These are phyloP conservation scores for Nakataea oryzae DNA, from an alignment of 2,329 filamentous ascomycete genomes.

Conservation along the genomic window DNA sequence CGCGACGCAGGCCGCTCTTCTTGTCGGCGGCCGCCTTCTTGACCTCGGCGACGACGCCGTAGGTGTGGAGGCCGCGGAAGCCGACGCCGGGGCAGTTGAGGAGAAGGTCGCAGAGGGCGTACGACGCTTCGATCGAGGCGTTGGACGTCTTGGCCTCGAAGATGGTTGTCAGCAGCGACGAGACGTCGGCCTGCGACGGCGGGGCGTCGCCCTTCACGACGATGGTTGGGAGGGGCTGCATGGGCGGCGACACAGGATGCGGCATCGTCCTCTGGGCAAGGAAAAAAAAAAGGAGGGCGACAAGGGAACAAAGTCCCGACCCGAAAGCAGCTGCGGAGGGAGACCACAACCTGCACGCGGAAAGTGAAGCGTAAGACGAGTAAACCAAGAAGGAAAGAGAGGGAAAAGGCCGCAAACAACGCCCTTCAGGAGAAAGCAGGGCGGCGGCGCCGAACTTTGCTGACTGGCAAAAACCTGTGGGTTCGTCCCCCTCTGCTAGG, in stretches of 20 bases:
- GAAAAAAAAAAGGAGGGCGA: constrained; percentile 1
- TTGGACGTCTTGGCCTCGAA: constrained; percentile 61
- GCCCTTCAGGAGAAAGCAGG: background rate
- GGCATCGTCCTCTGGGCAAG: constrained; percentile 9
- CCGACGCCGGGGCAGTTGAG: constrained; percentile 37
- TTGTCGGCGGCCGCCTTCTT: constrained; percentile 80
- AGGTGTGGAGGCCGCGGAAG: constrained; percentile 38
- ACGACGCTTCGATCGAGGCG: constrained; percentile 55
- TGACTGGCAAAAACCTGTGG: constrained; percentile 1
- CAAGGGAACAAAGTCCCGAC: background rate
- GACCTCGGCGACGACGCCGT: constrained; percentile 43
- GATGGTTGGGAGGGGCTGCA: constrained; percentile 12
- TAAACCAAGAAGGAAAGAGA: background rate
- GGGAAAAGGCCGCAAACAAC: background rate
- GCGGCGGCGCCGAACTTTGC: constrained; percentile 2
- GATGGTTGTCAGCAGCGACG: constrained; percentile 52
- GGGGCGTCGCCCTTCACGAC: constrained; percentile 19
- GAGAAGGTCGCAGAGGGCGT: constrained; percentile 49
- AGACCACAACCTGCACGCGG: background rate
- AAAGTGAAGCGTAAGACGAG: background rate
- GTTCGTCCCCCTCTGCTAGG: background rate
- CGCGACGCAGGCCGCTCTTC: constrained; percentile 76
- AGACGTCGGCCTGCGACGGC: constrained; percentile 56
- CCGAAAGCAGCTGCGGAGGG: background rate
- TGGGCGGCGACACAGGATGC: constrained; percentile 10